phyloP scores from a whole-genome alignment of 306 rosid genomes.

The barrel medic (Medicago truncatula) region DNA sequence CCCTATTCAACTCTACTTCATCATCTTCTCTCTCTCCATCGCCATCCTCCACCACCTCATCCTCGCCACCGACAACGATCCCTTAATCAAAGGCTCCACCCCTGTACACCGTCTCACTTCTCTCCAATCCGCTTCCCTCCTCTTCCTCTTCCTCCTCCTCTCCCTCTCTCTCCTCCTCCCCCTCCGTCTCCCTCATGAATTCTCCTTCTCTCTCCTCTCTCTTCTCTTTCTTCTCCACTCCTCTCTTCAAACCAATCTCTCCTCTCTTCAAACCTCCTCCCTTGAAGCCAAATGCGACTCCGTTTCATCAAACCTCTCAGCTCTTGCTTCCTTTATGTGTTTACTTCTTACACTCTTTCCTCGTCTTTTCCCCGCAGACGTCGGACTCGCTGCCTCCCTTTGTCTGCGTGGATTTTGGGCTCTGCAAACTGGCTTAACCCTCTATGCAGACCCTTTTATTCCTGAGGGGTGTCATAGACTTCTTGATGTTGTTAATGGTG shows the following conservation, averaged over 20 bases:
- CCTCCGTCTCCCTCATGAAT: constrained; percentile 69
- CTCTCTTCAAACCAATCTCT: constrained; percentile 54
- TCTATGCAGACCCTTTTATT: constrained; percentile 82
- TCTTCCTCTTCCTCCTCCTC: constrained; percentile 72
- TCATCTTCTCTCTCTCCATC: constrained; percentile 53
- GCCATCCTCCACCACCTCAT: constrained; percentile 63
- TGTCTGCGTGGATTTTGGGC: constrained; percentile 85
- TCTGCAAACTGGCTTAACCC: constrained; percentile 82
- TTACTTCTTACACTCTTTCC: constrained; percentile 66
- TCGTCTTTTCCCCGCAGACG: constrained; percentile 74
- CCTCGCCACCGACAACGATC: constrained; percentile 67
- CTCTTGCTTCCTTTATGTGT: constrained; percentile 55
- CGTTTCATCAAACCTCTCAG: constrained; percentile 60
- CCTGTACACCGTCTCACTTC: constrained; percentile 82
- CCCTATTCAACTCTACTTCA: constrained; percentile 62
- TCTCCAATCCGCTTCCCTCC: constrained; percentile 72
- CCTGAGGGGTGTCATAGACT: constrained; percentile 92
- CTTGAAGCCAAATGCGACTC: constrained; percentile 84
- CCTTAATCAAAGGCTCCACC: constrained; percentile 76
- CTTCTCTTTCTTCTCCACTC: constrained; percentile 71
- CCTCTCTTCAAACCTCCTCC: constrained; percentile 71
- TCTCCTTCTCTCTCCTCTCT: constrained; percentile 69
- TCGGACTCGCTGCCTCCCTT: constrained; percentile 58
- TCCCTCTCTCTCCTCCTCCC: constrained; percentile 65
- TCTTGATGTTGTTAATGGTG: constrained; percentile 74